These are phyloP conservation scores for Aphanomyces euteiches DNA, from an alignment of 352 stramenopile species.

Conservation along the genomic window DNA sequence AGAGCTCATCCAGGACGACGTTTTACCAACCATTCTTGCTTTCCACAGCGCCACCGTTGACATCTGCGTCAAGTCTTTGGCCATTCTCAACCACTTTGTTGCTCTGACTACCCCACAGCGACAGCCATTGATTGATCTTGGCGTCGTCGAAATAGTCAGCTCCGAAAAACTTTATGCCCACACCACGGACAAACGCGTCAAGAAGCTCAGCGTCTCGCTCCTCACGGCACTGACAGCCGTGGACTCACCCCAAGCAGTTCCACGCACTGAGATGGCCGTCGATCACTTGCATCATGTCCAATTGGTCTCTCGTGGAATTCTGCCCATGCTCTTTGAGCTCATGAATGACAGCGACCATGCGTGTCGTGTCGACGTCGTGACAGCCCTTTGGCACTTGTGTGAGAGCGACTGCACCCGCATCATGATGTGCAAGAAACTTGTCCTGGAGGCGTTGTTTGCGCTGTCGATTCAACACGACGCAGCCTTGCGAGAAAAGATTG, in stretches of 20 bases:
- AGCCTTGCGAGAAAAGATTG: slow-evolving; percentile 55
- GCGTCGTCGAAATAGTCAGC: slow-evolving; percentile 18
- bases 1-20: slow-evolving; percentile 20
- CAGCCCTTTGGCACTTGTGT: slow-evolving; percentile 62
- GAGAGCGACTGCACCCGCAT: slow-evolving; percentile 59
- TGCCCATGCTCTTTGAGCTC: slow-evolving; percentile 70
- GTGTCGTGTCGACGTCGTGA: slow-evolving; percentile 65
- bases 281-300: slow-evolving; percentile 75
- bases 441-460: slow-evolving; percentile 53
- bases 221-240: slow-evolving; percentile 13
- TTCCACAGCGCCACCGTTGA: neutral
- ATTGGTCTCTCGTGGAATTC: slow-evolving; percentile 58
- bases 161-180: slow-evolving; percentile 9
- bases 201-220: slow-evolving; percentile 7
- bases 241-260: neutral
- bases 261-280: neutral
- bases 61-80: slow-evolving; percentile 8
- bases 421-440: slow-evolving; percentile 61
- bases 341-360: slow-evolving; percentile 52
- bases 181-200: slow-evolving; percentile 1
- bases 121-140: slow-evolving; percentile 10
- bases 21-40: slow-evolving; percentile 11
- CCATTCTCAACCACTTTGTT: slow-evolving; percentile 3
- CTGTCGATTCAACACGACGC: slow-evolving; percentile 64
- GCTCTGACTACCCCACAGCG: neutral